Base-by-base conservation (phyloP, 441 rosid species). In the Populus hybrid region DNA sequence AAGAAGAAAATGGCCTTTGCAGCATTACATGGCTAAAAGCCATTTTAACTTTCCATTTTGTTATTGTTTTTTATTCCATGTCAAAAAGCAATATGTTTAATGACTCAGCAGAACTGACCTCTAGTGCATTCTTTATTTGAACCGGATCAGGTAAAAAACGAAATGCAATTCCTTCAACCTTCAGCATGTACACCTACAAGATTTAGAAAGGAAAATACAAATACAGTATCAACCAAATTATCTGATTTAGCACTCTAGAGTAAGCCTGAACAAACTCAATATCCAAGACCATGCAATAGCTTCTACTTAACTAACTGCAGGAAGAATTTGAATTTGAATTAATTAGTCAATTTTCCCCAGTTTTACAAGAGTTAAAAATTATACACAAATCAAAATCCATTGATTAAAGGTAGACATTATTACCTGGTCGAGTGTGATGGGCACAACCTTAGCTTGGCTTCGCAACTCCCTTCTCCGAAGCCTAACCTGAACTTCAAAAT, bases 101-200 rank as follows among this genome's bases (percentile, higher is more conserved):
- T 1, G 1, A 69, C 32, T 69, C 23, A 35, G 24, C 57, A 70
- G 76, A 83, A 82, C 94, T 21, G 79, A 94, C 98, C 97, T 94
- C 94, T 67, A 92, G 61, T 8, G 98, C 98, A 79, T 95, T 92
- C 90, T 86, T 95, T 80, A 93, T 90, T 81, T 93, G 98, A 79
- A 90, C 87, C 12, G 98, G 98, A 84, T 95, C 94, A 11, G 94
- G 98, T 84, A 93, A 79, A 86, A 95, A 95, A 28, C 98, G 90
- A 81, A 95, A 95, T 5, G 98, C 93, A 84, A 94, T 91, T 71
- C 98, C 97, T 80, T 92, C 97, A 23, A 92, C 97, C 88, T 94
- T 94, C 83, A 92, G 79, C 87, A 88, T 83, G 85, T 89, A 92
- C 10, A 92, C 95, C 98, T 88, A 79, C 1, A 65, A 82, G 42